Evolutionary conservation across 1,284 basidiomycete genomes (phyloP).

Genomic region (Tylopilus orsonianus): DNA sequence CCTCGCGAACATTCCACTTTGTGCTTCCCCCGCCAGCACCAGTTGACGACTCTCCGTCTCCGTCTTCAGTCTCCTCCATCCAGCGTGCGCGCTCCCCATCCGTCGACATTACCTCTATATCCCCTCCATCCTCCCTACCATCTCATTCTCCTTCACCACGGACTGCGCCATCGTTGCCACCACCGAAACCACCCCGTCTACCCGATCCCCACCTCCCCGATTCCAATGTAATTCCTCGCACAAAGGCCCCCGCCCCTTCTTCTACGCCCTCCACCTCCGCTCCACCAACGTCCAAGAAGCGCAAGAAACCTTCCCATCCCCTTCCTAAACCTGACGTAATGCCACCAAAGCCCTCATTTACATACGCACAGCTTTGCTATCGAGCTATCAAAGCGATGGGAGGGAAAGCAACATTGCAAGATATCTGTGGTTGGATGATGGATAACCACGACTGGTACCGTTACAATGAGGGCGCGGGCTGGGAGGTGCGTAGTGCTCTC

Average conservation of each 20-base stretch:
- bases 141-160: constrained; percentile 67
- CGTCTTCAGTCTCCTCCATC: constrained; percentile 65
- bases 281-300: constrained; percentile 54
- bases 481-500: constrained; percentile 66
- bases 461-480: constrained; percentile 74
- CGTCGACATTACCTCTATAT: constrained; percentile 77
- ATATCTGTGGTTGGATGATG: constrained; percentile 91
- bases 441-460: constrained; percentile 89
- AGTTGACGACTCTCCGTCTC: constrained; percentile 74
- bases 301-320: constrained; percentile 59
- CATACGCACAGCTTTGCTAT: constrained; percentile 79
- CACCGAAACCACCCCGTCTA: constrained; percentile 39
- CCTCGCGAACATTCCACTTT: constrained; percentile 96
- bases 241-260: constrained; percentile 40
- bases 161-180: constrained; percentile 31
- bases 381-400: constrained; percentile 75
- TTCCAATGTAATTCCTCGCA: constrained; percentile 57
- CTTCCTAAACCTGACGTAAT: constrained; percentile 67
- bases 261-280: constrained; percentile 12
- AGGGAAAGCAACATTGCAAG: constrained; percentile 86
- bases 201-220: constrained; percentile 54
- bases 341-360: constrained; percentile 75
- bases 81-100: constrained; percentile 65
- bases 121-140: constrained; percentile 76
- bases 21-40: constrained; percentile 77